Base-by-base conservation (phyloP, 1,284 basidiomycete genomes). In the Sporisorium sorghi region DNA sequence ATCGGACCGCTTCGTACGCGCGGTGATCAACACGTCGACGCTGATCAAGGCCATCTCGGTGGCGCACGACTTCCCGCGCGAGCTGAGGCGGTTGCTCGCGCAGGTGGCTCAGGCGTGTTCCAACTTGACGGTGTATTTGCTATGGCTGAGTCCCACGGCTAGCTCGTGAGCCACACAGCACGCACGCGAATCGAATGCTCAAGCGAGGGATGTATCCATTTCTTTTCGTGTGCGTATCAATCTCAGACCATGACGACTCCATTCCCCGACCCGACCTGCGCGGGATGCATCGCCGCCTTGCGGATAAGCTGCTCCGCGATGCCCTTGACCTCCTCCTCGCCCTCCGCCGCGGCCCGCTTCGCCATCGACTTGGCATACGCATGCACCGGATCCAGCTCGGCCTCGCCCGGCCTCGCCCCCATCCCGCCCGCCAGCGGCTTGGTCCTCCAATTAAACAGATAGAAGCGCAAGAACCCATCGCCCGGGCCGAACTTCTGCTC, bases 381-480 rank as follows among this genome's bases (percentile, higher is more conserved):
- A 3, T 71, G 71, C 0, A 78, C 77, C 0, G 83, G 83, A 53
- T 84, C 83, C 15, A 80, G 58, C 43, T 78, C 82, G 6, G 63
- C 33, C 49, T 84, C 83, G 14, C 78, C 79, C 9, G 81, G 64
- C 39, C 82, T 58, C 3, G 23, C 35, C 0, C 83, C 83, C 71
- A 84, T 80, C 3, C 83, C 83, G 5, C 83, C 83, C 2, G 80
- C 71, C 11, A 84, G 51, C 0, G 83, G 83, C 17, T 52, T 48
- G 0, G 80, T 76, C 12, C 77, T 58, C 83, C 83, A 84, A 55
- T 84, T 84, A 63, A 81, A 97, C 57, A 97, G 86, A 85, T 97
- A 97, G 85, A 91, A 93, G 76, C 93, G 92, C 47, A 98, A 87
- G 83, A 91, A 89, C 3, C 95, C 95, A 81, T 97, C 93, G 3